These are phyloP conservation scores for Lentinula boryana DNA, from an alignment of 768 basidiomycete genomes.

Conservation along the genomic window DNA sequence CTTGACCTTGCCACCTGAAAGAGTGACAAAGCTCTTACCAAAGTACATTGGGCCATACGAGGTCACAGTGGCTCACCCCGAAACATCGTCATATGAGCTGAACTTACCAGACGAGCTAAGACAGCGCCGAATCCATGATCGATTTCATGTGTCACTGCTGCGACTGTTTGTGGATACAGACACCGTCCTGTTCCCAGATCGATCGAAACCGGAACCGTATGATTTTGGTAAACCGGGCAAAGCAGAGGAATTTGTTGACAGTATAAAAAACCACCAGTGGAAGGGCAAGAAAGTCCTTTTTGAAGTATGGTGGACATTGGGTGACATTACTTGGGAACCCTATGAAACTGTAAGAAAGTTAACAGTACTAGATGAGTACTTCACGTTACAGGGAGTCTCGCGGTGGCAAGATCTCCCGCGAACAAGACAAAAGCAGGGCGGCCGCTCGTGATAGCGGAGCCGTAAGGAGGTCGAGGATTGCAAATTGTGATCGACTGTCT, in stretches of 20 bases:
- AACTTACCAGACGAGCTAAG: slow-evolving; percentile 17
- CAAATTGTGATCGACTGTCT: neutral
- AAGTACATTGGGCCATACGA: slow-evolving; percentile 25
- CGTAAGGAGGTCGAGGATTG: neutral
- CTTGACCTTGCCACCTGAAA: slow-evolving; percentile 20
- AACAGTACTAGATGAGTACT: slow-evolving; percentile 7
- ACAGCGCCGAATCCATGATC: slow-evolving; percentile 15
- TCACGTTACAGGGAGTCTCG: slow-evolving; percentile 2
- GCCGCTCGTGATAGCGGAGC: too few species aligned
- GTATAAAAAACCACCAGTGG: slow-evolving; percentile 3
- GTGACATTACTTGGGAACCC: slow-evolving; percentile 12
- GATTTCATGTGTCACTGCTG: slow-evolving; percentile 19
- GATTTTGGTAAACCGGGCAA: slow-evolving; percentile 14
- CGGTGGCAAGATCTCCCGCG: neutral
- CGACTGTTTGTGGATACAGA: slow-evolving; percentile 18
- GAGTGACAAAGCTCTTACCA: slow-evolving; percentile 22
- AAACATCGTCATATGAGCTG: slow-evolving; percentile 15
- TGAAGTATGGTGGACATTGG: slow-evolving; percentile 9
- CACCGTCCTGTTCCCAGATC: slow-evolving; percentile 18
- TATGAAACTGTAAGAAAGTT: neutral
- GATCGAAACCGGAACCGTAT: slow-evolving; percentile 12
- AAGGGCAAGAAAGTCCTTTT: slow-evolving; percentile 3
- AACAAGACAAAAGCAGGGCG: neutral
- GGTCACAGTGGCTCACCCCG: slow-evolving; percentile 1
- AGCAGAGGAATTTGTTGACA: slow-evolving; percentile 3